These are phyloP conservation scores for Starmerella bombicola DNA, from an alignment of 805 yeast genomes.

Conservation along the genomic window DNA sequence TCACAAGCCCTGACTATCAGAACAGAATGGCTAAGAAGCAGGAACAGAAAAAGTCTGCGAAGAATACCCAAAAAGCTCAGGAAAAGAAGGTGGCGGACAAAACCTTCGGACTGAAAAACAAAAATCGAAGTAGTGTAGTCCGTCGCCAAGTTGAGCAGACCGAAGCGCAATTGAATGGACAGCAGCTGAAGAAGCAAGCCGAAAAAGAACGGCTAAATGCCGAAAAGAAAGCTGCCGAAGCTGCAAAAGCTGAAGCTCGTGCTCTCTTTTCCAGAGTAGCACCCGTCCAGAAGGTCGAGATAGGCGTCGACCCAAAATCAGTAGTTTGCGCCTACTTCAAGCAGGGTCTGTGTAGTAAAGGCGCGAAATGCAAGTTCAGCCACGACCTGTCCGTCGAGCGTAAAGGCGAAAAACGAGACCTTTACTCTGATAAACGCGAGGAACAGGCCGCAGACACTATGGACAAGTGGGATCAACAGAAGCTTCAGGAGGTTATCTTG, in stretches of 20 bases:
- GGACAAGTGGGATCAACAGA: conserved; percentile 97
- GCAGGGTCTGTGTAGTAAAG: conserved; percentile 63
- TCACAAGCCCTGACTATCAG: neutral
- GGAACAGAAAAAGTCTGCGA: conserved; percentile 43
- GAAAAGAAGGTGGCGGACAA: conserved; percentile 58
- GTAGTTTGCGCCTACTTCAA: conserved; percentile 83
- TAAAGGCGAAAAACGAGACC: conserved; percentile 78
- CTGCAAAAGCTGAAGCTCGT: conserved; percentile 77
- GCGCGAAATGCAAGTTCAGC: conserved; percentile 69
- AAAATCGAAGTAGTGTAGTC: conserved; percentile 85
- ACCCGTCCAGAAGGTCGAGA: conserved; percentile 74
- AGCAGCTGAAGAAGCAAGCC: conserved; percentile 60
- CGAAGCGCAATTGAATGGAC: conserved; percentile 42
- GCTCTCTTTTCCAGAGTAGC: conserved; percentile 51
- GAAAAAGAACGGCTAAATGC: conserved; percentile 53
- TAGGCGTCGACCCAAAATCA: conserved; percentile 95
- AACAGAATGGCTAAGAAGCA: conserved; percentile 47
- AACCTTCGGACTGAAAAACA: conserved; percentile 91
- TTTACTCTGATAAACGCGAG: conserved; percentile 75
- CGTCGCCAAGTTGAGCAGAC: conserved; percentile 61
- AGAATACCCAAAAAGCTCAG: conserved; percentile 36
- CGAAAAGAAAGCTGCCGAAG: conserved; percentile 83
- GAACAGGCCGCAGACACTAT: conserved; percentile 69
- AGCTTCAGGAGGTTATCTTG: conserved; percentile 67
- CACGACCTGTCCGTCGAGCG: conserved; percentile 80